phyloP scores from a whole-genome alignment of 1,284 basidiomycete genomes.

The Puccinia novopanici region DNA sequence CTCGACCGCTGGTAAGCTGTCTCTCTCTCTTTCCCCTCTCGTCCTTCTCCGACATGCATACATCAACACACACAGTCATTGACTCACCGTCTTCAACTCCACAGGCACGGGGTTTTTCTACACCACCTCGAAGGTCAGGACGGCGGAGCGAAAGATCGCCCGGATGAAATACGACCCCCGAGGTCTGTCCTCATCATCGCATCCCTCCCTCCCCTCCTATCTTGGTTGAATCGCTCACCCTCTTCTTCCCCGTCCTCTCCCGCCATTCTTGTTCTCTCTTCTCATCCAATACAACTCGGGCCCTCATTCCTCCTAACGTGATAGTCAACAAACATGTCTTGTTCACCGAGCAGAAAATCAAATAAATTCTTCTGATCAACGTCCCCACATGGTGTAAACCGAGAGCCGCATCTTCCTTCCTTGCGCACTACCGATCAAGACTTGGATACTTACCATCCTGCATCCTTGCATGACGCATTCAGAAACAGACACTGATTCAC shows the following conservation, averaged over 20 bases:
- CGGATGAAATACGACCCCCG: conserved; percentile 53
- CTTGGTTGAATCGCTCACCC: background rate
- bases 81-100: background rate
- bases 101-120: conserved; percentile 52
- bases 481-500: no score
- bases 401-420: no score
- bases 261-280: no score
- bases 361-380: no score
- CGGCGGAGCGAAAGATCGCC: conserved; percentile 52
- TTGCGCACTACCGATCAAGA: no score
- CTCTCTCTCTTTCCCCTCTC: background rate
- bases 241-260: background rate
- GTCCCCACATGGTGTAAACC: no score
- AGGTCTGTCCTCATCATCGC: conserved; percentile 11
- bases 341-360: conserved; percentile 46
- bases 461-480: no score
- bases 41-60: no score
- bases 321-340: conserved; percentile 42
- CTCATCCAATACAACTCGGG: no score
- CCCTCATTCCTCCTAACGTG: background rate
- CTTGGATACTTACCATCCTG: no score
- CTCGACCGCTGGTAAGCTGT: conserved; percentile 36
- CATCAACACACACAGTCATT: no score
- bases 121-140: conserved; percentile 52
- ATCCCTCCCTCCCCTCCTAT: background rate